Evolutionary conservation across 2,329 filamentous ascomycete species (phyloP), one percentile per base, ranked within the genome.

Genomic region (Hymenoscyphus repandus): DNA sequence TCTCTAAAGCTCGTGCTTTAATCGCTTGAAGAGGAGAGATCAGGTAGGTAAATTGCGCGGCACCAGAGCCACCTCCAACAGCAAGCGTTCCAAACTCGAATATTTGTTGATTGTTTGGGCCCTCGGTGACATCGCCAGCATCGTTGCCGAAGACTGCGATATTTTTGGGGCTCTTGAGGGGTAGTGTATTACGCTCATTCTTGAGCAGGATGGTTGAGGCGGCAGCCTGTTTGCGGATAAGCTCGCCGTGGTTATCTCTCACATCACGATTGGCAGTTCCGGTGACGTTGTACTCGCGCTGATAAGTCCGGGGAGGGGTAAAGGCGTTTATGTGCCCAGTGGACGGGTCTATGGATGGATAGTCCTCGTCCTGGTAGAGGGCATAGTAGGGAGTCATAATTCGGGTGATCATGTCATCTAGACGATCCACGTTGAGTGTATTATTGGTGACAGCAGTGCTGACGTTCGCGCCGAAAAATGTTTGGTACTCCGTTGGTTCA

Each of bases 371-470:
- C 58, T 83, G 79, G 6, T 74, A 74, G 37, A 79, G 64, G 15
- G 77, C 67, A 60, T 81, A 83, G 75, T 77, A 85, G 0, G 76
- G 69, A 2, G 80, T 78, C 6, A 88, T 74, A 57, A 87, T 80
- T 45, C 84, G 75, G 45, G 70, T 77, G 0, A 73, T 79, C 82
- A 86, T 86, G 53, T 87, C 80, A 45, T 78, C 72, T 0, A 88
- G 54, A 2, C 83, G 74, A 1, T 69, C 68, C 47, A 77, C 70
- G 0, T 78, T 67, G 0, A 88, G 66, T 0, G 77, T 76, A 1
- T 81, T 81, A 53, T 85, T 83, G 12, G 10, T 27, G n/a, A 39
- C 15, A 2, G 17, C 20, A n/a, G 31, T 32, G 32, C 11, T 47
- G 17, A 47, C 18, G 9, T 39, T 39, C 11, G 18, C 34, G 10